Evolutionary conservation across 352 stramenopile genomes (phyloP).

Genomic region (Phytopythium kandeliae): DNA sequence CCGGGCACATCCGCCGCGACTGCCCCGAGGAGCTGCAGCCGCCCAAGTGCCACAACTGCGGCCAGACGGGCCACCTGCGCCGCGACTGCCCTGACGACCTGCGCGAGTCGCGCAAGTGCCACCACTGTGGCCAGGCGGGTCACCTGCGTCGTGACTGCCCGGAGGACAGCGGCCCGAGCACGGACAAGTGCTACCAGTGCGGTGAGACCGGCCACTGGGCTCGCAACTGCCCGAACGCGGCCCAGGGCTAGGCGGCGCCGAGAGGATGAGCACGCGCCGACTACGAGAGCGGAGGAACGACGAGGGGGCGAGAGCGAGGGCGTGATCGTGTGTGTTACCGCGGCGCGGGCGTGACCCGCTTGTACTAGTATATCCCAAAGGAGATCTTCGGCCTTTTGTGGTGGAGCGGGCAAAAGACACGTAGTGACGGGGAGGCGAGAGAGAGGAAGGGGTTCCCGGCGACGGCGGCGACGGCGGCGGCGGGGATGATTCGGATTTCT

Average conservation of each 20-base stretch:
- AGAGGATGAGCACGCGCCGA: background rate
- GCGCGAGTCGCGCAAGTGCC: conserved; percentile 69
- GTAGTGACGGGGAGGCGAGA: conserved; percentile 31
- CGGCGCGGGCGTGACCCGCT: conserved; percentile 34
- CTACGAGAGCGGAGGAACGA: conserved; percentile 35
- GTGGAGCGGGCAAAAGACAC: conserved; percentile 20
- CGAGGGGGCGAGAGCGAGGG: conserved; percentile 17
- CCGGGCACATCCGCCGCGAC: conserved; percentile 73
- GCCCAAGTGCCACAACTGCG: conserved; percentile 80
- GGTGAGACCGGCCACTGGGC: conserved; percentile 73
- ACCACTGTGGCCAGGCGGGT: conserved; percentile 61
- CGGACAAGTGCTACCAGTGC: conserved; percentile 85
- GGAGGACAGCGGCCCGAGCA: conserved; percentile 55
- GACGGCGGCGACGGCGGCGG: conserved; percentile 6
- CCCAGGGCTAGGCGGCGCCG: conserved; percentile 35
- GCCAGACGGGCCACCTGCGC: conserved; percentile 59
- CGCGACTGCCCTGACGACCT: conserved; percentile 66
- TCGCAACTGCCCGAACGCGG: conserved; percentile 55
- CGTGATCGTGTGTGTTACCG: conserved; percentile 25
- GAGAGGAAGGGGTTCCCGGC: conserved; percentile 23
- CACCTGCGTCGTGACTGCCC: conserved; percentile 79
- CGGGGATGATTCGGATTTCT: conserved; percentile 25
- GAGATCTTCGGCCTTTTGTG: conserved; percentile 40
- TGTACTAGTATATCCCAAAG: conserved; percentile 57
- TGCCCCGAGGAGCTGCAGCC: conserved; percentile 69